A percentile compares a stretch with the other conserved stretches of the same genome.
Evolutionary conservation across 352 stramenopile genomes (phyloP).

Genomic region (Phytophthora capsici): DNA sequence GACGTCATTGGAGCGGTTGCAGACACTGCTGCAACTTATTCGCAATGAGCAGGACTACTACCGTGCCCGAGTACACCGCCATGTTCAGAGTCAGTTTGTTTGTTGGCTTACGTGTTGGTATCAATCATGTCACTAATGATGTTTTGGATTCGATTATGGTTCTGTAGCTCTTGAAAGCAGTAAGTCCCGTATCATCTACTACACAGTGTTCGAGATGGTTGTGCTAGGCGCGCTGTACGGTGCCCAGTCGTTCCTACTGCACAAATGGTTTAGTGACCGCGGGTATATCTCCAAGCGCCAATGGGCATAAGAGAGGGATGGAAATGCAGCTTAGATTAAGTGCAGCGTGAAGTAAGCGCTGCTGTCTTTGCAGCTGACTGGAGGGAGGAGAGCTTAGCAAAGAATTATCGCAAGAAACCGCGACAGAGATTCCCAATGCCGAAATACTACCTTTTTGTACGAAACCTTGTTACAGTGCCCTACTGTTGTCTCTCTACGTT

Average conservation of each 20-base stretch:
- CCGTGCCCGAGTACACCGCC: conserved; percentile 65
- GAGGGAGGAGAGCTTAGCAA: conserved; percentile 15
- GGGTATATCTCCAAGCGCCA: conserved; percentile 73
- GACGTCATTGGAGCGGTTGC: conserved; percentile 64
- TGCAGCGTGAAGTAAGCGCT: conserved; percentile 4
- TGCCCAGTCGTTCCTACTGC: conserved; percentile 75
- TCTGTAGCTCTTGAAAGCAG: conserved; percentile 75
- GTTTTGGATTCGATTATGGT: background rate
- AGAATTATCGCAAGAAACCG: conserved; percentile 18
- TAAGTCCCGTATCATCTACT: conserved; percentile 80
- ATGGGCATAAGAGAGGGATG: conserved; percentile 54
- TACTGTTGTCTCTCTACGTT: background rate
- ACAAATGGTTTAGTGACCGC: conserved; percentile 88
- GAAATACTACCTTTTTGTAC: conserved; percentile 25
- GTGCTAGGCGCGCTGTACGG: conserved; percentile 77
- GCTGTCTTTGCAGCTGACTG: conserved; percentile 10
- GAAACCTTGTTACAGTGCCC: conserved; percentile 7
- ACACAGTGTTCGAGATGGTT: conserved; percentile 73
- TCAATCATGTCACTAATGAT: conserved; percentile 10
- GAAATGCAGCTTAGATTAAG: conserved; percentile 4
- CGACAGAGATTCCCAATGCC: conserved; percentile 29
- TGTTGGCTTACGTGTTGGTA: background rate
- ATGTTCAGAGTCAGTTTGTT: conserved; percentile 69
- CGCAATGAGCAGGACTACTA: conserved; percentile 86
- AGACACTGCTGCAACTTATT: conserved; percentile 72